Evolutionary conservation across 1,284 basidiomycete species (phyloP), one percentile per base, ranked within the genome.

Genomic region (Rhodotorula sp.): DNA sequence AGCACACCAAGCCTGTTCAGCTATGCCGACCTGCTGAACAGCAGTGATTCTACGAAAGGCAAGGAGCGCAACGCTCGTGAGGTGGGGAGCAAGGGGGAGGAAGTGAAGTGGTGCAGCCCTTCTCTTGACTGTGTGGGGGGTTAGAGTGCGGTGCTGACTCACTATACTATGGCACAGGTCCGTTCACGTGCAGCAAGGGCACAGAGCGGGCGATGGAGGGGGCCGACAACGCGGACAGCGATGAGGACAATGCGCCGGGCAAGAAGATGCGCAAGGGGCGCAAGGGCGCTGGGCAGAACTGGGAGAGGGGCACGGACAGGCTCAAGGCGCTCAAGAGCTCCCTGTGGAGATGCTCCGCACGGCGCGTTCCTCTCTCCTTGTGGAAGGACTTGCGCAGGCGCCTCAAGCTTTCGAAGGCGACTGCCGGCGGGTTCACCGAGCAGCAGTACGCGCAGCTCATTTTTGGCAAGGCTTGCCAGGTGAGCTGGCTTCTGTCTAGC

Each of bases 301-400:
- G 19, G 39, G 36, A 27, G 39, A 55, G 29, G 37, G 27, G 34
- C 27, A 21, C 32, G 63, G 69, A 56, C 3, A 54, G 59, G 58
- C 50, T 63, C 55, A 57, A 63, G 61, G 10, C 21, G 0, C 21
- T 69, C 51, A 50, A 56, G n/a, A 51, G 25, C 36, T 72, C 44
- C 71, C 71, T 13, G 56, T 72, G 56, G 71, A 72, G 64, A 29
- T 72, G 12, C 51, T 69, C 29, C 25, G 29, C 50, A 67, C 69
- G 67, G 67, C 64, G 21, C 29, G 61, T 19, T 34, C 29, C 12
- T 4, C 44, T 27, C 29, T 21, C 46, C 8, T 22, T 48, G 9
- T 48, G 46, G 46, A 48, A 48, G 17, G 22, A 25, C 4, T 17
- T 21, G 19, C 46, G 46, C 46, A 21, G 22, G 46, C 46, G 46